Base-by-base conservation (phyloP, 768 basidiomycete species). In the Lanmaoa rubissima region DNA sequence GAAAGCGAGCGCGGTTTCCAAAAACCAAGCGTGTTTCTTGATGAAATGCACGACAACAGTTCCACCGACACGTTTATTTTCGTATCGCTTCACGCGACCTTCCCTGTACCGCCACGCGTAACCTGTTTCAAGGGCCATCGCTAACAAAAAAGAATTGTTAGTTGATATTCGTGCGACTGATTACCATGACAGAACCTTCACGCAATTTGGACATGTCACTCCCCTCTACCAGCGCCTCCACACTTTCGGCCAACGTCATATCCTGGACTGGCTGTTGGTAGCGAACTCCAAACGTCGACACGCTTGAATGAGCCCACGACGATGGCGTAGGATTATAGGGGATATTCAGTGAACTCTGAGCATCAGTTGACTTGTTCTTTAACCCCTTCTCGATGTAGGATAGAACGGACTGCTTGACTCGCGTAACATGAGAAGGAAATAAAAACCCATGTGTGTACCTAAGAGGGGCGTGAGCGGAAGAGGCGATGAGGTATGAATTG, bases 31-130 rank as follows among this genome's bases (percentile, higher is more conserved):
- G 61, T 92, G 86, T 71, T 92, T 89, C 85, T 98, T 99, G 79
- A 99, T 88, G 70, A 92, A 98, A 75, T 99, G 96, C 50, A 99
- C 94, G 21, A 94, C 90, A 45, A 95, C 82, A 3, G 96, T 99
- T 6, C 96, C 97, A 4, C 96, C 96, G 10, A 93, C 83, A 21
- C 89, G 86, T 56, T 81, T 75, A 44, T 78, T 79, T 61, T 84
- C 79, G 65, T 91, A 91, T 45, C 83, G 83, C 48, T 71, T 81
- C 61, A 74, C 66, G 41, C 85, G 78, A 47, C 90, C 88, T 77
- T 93, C 90, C 36, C 90, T 83, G 59, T 82, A 78, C 24, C 70
- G 74, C 90, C 89, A 92, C 16, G 86, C 86, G 61, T 84, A 79
- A 38, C 81, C 79, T 0, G 82, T 79, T 38, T 84, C 82, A 70